Percentiles rank a stretch among this genome's conserved stretches.
Evolutionary conservation across 208 protist genomes (phyloP).

Genomic region (Acanthamoeba triangularis): DNA sequence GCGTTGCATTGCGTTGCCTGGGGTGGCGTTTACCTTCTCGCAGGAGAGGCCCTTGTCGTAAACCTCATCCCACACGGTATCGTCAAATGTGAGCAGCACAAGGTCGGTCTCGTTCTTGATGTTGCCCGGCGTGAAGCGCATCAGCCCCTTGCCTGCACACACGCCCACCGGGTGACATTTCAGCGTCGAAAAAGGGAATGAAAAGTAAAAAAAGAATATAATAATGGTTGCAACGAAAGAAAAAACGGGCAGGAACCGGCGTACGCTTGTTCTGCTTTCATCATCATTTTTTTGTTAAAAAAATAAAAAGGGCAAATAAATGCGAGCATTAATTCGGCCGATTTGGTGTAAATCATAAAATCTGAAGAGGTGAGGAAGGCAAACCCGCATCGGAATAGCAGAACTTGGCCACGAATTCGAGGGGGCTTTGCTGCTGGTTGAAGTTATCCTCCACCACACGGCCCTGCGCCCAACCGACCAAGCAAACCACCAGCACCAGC

Average conservation of each 20-base stretch:
- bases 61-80: constrained; percentile 11
- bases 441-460: neutral
- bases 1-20: neutral
- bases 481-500: neutral
- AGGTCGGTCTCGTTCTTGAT: neutral
- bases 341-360: neutral
- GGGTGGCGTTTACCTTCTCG: neutral
- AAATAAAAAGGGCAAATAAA: neutral
- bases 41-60: constrained; percentile 15
- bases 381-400: constrained; percentile 3
- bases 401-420: neutral
- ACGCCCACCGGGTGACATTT: too few relatives aligned
- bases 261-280: too few relatives aligned
- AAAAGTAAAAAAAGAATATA: neutral
- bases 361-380: neutral
- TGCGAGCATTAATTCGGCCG: too few relatives aligned
- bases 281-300: neutral
- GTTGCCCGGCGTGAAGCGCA: neutral
- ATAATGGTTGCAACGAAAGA: neutral
- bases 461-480: neutral
- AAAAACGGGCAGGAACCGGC: too few relatives aligned
- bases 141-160: neutral
- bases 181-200: neutral
- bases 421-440: neutral
- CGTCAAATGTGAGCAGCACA: neutral